Conservation (phyloP, 345 rosid species). For the Populus deltoides region DNA sequence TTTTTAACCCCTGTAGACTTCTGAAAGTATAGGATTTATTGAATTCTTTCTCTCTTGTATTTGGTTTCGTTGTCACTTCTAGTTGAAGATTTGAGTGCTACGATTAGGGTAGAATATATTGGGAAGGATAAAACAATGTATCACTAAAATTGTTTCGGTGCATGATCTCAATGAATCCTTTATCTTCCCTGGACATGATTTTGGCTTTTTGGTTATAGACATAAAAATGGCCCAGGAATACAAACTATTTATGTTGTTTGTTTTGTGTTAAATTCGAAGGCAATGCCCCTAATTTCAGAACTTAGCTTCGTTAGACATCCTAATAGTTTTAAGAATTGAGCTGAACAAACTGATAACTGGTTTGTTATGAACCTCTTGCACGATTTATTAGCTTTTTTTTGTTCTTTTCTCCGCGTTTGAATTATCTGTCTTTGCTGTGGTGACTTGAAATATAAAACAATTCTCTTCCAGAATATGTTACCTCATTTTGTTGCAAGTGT, state of each 20-base stretch:
- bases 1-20: slow-evolving; percentile 31
- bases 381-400: background rate
- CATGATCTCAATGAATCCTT: slow-evolving; percentile 30
- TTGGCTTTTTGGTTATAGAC: slow-evolving; percentile 12
- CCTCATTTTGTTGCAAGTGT: background rate
- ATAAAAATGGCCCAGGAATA: slow-evolving; percentile 8
- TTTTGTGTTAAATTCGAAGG: background rate
- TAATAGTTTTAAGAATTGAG: background rate
- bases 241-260: background rate
- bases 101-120: slow-evolving; percentile 19
- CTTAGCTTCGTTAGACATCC: background rate
- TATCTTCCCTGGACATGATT: slow-evolving; percentile 15
- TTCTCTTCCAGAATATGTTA: background rate
- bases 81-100: slow-evolving; percentile 25
- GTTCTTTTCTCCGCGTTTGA: background rate
- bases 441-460: background rate
- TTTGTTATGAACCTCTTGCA: background rate
- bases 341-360: background rate
- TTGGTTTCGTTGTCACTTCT: slow-evolving; percentile 22
- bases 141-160: slow-evolving; percentile 18
- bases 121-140: slow-evolving; percentile 23
- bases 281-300: background rate
- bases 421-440: background rate
- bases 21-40: slow-evolving; percentile 32
- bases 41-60: slow-evolving; percentile 26